Percentiles rank a stretch among this genome's conserved stretches.
These are phyloP conservation scores for Globisporangium megalacanthum DNA, from an alignment of 352 stramenopile species.

Conservation along the genomic window DNA sequence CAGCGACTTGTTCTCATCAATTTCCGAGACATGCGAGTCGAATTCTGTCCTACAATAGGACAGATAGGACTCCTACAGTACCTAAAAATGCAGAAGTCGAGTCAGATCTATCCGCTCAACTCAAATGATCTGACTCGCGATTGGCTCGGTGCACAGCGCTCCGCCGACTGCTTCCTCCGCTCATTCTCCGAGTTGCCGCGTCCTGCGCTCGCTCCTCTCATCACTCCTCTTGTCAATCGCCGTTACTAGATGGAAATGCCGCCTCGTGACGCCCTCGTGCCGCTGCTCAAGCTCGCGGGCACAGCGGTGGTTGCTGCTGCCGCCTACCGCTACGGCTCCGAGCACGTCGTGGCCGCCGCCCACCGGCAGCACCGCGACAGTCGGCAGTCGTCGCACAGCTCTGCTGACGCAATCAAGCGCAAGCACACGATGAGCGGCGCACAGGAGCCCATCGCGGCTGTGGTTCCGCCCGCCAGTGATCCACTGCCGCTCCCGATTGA, in stretches of 20 bases:
- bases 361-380: constrained; percentile 8
- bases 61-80: too few relatives aligned
- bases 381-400: not conserved
- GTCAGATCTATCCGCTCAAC: too few relatives aligned
- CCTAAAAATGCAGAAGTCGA: too few relatives aligned
- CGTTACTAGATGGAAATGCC: constrained; percentile 11
- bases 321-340: constrained; percentile 19
- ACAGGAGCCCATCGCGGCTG: constrained; percentile 1
- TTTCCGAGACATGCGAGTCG: not conserved
- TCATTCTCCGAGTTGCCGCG: not conserved
- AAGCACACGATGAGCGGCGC: constrained; percentile 10
- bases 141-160: not conserved
- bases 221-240: too few relatives aligned
- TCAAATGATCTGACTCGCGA: too few relatives aligned
- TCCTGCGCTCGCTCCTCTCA: not conserved
- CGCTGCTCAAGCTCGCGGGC: constrained; percentile 30
- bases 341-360: constrained; percentile 10
- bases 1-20: not conserved
- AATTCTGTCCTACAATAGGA: too few relatives aligned
- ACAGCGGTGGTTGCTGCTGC: constrained; percentile 24
- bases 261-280: constrained; percentile 23
- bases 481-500: not conserved
- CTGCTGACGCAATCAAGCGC: constrained; percentile 3
- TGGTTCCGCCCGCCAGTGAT: not conserved
- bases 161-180: not conserved